Conservation (phyloP, 768 basidiomycete genomes). For the Calocybe indica region DNA sequence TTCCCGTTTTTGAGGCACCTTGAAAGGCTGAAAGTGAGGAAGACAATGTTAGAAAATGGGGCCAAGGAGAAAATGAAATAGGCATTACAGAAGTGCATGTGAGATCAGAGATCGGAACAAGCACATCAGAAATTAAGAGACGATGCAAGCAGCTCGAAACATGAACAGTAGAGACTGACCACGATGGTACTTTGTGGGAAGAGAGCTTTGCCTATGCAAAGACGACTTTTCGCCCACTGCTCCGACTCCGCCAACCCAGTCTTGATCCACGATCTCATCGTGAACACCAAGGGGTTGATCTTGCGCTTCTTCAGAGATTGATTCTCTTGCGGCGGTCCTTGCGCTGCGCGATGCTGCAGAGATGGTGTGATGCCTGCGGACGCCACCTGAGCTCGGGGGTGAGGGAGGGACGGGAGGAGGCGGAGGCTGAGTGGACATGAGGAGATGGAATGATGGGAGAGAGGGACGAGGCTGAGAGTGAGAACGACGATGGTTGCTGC, state of each 20-base stretch:
- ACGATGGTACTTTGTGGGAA: slow-evolving; percentile 76
- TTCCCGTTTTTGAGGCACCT: slow-evolving; percentile 49
- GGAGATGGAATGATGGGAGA: slow-evolving; percentile 6
- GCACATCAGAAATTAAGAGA: slow-evolving; percentile 2
- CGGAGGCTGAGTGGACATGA: slow-evolving; percentile 32
- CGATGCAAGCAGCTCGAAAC: slow-evolving; percentile 2
- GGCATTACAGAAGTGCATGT: slow-evolving; percentile 15
- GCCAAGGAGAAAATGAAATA: slow-evolving; percentile 4
- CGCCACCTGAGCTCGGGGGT: slow-evolving; percentile 38
- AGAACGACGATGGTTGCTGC: background rate
- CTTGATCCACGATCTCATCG: slow-evolving; percentile 73
- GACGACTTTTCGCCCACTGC: slow-evolving; percentile 80
- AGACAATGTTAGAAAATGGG: slow-evolving; percentile 8
- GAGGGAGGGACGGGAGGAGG: slow-evolving; percentile 35
- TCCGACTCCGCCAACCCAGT: slow-evolving; percentile 78
- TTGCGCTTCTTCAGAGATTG: slow-evolving; percentile 63
- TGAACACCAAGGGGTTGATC: slow-evolving; percentile 47
- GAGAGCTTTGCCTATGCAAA: slow-evolving; percentile 74
- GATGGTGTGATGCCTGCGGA: slow-evolving; percentile 83
- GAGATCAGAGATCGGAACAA: slow-evolving; percentile 14
- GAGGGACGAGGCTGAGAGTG: slow-evolving; percentile 8
- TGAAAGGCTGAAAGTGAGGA: slow-evolving; percentile 39
- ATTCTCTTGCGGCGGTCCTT: slow-evolving; percentile 52
- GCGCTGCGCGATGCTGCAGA: slow-evolving; percentile 65
- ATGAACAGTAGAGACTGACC: slow-evolving; percentile 33